Conservation (phyloP, 1,284 basidiomycete species). For the Chiua sp. region DNA sequence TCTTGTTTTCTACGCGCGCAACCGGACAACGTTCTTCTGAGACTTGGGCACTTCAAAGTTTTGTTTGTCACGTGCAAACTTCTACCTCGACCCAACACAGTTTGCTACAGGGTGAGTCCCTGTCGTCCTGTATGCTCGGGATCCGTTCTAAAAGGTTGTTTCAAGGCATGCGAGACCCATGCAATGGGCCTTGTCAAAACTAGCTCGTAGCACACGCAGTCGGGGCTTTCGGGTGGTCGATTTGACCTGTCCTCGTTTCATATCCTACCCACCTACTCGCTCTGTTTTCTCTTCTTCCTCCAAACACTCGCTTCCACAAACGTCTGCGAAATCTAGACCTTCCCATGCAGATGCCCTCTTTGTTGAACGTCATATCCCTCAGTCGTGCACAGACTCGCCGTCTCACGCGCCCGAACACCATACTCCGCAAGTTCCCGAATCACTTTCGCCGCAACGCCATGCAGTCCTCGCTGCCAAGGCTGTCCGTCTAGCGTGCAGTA, state of each 20-base stretch:
- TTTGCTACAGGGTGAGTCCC: slow-evolving; percentile 19
- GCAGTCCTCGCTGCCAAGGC: slow-evolving; percentile 58
- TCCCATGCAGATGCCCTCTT: too few species aligned
- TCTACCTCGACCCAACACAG: too few species aligned
- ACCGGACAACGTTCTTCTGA: too few species aligned
- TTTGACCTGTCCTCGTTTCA: background rate
- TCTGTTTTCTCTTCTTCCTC: too few species aligned
- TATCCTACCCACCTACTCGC: background rate
- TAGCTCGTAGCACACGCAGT: slow-evolving; percentile 42
- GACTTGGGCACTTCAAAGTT: background rate
- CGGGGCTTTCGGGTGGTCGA: slow-evolving; percentile 7
- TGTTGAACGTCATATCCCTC: too few species aligned
- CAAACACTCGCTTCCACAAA: too few species aligned
- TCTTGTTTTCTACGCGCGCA: background rate
- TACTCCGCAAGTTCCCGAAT: background rate
- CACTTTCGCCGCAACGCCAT: slow-evolving; percentile 1
- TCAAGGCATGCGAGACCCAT: slow-evolving; percentile 35
- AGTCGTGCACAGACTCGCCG: too few species aligned
- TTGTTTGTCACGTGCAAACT: slow-evolving; percentile 26
- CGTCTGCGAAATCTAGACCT: too few species aligned
- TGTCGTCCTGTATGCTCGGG: too few species aligned
- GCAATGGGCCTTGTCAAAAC: slow-evolving; percentile 62
- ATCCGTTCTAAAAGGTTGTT: too few species aligned
- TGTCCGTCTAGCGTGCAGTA: slow-evolving; percentile 51
- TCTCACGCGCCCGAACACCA: too few species aligned